Base-by-base conservation (phyloP, 257 asterid genomes). In the Nicotiana benthamiana region DNA sequence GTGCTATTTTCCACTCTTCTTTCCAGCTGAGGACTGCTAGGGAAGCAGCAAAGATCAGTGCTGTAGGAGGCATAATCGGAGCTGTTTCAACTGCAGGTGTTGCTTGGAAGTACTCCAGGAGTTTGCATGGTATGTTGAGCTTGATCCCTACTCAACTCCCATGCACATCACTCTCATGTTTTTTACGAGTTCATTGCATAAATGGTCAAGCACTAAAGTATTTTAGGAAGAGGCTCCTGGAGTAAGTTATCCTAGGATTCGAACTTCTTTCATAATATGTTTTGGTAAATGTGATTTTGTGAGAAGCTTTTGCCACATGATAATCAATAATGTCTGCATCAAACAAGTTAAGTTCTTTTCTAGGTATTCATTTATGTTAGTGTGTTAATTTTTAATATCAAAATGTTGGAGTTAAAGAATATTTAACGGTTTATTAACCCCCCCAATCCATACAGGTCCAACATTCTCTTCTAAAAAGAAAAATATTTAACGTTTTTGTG, bases 71-170 rank as follows among this genome's bases (percentile, higher is more conserved):
- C 83, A 84, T 85, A 30, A 72, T 90, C 60, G 97, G 99, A 79
- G 98, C 97, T 18, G 89, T 90, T 85, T 81, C 94, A 36, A 90
- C 97, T 48, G 97, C 92, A 64, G 97, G 95, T 27, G 81, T 66
- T 80, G 90, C 93, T 81, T 92, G 89, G 93, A 92, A 90, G 87
- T 96, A 93, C 89, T 96, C 99, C 5, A 92, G 85, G 89, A 92
- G 96, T 87, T 93, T 90, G 77, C 97, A 96, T 84, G 98, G 98
- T 94, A 86, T 32, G 84, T 48, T 24, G 43, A 13, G 48, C 79
- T 48, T 74, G 9, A 48, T 1, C 40, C 43, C 60, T 34, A 3
- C 60, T 0, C 40, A 9, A 6, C 27, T 27, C 32, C 56, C 56
- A 9, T 53, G 1, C 57, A 24, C 61, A 1, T 74, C 15, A 17